Base-by-base conservation (phyloP, 1,284 basidiomycete genomes). In the Microstroma glucosiphilum region DNA sequence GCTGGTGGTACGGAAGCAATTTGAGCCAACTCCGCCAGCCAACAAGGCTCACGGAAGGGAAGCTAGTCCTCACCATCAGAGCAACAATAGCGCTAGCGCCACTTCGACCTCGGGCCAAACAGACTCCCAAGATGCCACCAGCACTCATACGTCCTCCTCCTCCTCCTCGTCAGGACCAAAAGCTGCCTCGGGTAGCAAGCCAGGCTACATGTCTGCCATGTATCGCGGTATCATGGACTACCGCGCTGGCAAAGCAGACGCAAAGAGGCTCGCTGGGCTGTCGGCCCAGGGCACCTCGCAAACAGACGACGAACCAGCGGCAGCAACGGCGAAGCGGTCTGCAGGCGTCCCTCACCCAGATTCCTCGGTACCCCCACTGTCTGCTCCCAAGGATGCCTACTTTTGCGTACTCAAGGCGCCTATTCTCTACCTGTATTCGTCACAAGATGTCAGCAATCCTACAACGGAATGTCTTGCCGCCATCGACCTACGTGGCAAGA, bases 361-460 rank as follows among this genome's bases (percentile, higher is more conserved):
- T 42, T 37, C 30, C 30, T 37, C 30, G 9, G 30, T 37, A 37
- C 30, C 30, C 9, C 30, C 30, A 37, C 40, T n/a, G 6, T 43
- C 60, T 2, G 61, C 65, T n/a, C 70, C 66, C 15, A 61, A 62
- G 6, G 73, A 73, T 25, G 60, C 48, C 58, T 76, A 73, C 61
- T 69, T 69, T 58, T 73, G 71, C 55, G 75, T 78, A 30, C 69
- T 78, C 63, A 76, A 73, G 30, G 65, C 67, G 2, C 72, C 76
- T 43, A 70, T 78, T 42, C 72, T 78, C 41, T 78, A 76, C 59
- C 69, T 78, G 55, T 78, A 78, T 63, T 74, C 73, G 11, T 71
- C 71, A 19, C 70, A 70, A 55, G 71, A 76, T 21, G 54, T 66
- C 23, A 64, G 67, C 26, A 67, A 60, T 21, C 67, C 72, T 9